Evolutionary conservation across 768 basidiomycete species (phyloP).

Genomic region (Kwoniella sp.): DNA sequence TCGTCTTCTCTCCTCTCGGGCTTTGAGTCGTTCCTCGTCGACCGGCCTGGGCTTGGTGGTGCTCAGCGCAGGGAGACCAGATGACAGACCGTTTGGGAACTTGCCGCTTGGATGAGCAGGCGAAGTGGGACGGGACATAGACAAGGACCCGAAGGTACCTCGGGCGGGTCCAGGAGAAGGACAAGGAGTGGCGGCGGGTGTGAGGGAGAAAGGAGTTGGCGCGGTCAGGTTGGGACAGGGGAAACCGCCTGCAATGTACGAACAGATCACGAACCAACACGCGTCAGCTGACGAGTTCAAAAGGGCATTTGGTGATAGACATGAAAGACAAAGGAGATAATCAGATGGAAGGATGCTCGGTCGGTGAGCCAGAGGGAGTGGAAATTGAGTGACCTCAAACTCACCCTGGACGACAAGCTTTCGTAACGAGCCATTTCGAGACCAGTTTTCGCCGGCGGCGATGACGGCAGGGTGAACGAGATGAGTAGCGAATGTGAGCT

Average conservation of each 20-base stretch:
- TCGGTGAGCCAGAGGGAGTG: neutral
- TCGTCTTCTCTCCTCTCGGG: constrained; percentile 33
- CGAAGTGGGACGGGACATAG: constrained; percentile 17
- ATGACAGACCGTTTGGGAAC: constrained; percentile 9
- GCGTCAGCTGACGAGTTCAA: neutral
- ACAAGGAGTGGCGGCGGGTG: constrained; percentile 44
- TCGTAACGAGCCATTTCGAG: constrained; percentile 25
- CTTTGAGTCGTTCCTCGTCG: constrained; percentile 31
- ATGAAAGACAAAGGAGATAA: neutral
- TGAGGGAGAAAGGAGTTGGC: constrained; percentile 45
- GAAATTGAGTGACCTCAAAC: neutral
- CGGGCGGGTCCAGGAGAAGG: constrained; percentile 35
- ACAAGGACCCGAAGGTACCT: constrained; percentile 23
- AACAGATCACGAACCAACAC: neutral
- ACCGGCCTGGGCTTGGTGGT: constrained; percentile 40
- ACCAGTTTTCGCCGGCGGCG: constrained; percentile 42
- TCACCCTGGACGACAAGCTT: constrained; percentile 48
- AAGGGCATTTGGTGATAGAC: neutral
- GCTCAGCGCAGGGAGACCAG: constrained; percentile 39
- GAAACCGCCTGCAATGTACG: constrained; percentile 38
- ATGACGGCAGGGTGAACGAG: constrained; percentile 49
- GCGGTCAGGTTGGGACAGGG: constrained; percentile 51
- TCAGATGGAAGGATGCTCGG: neutral
- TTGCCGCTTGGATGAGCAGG: constrained; percentile 6
- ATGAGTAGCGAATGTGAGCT: constrained; percentile 44